Conservation (phyloP, 2,329 filamentous ascomycete species). For the Epichloe sp. region DNA sequence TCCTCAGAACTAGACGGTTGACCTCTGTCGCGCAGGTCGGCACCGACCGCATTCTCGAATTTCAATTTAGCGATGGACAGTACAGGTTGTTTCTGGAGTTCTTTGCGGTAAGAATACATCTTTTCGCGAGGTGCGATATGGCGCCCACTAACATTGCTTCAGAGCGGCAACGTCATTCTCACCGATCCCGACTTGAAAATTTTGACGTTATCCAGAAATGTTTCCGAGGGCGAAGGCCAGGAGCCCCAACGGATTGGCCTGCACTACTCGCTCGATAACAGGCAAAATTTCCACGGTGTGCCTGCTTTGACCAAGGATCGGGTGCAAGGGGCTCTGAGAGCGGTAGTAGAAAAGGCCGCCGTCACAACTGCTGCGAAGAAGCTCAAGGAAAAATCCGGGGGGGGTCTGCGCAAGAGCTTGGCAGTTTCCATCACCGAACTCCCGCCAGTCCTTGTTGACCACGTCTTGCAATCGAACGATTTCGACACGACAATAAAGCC, state of each 20-base stretch:
- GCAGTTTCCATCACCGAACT: slow-evolving; percentile 78
- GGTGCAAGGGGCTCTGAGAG: slow-evolving; percentile 54
- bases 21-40: slow-evolving; percentile 76
- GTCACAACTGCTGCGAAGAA: slow-evolving; percentile 40
- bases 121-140: too few relatives aligned
- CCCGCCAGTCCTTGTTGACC: slow-evolving; percentile 77
- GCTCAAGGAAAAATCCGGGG: slow-evolving; percentile 58
- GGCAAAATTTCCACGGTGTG: slow-evolving; percentile 70
- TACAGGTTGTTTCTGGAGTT: slow-evolving; percentile 89
- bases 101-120: slow-evolving; percentile 46
- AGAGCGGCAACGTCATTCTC: slow-evolving; percentile 82
- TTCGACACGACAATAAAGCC: slow-evolving; percentile 59
- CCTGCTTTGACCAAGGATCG: slow-evolving; percentile 64
- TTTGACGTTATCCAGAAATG: slow-evolving; percentile 65
- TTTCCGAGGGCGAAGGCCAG: slow-evolving; percentile 69
- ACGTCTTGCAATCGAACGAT: slow-evolving; percentile 56
- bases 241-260: slow-evolving; percentile 68
- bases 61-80: slow-evolving; percentile 82
- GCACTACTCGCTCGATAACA: slow-evolving; percentile 65
- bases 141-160: neutral
- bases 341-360: slow-evolving; percentile 46
- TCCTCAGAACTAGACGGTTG: slow-evolving; percentile 72
- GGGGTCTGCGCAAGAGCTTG: slow-evolving; percentile 63
- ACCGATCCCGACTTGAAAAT: slow-evolving; percentile 79
- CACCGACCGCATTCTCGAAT: slow-evolving; percentile 84